phyloP scores from a whole-genome alignment of 345 rosid genomes.

The Pistacia atlantica region DNA sequence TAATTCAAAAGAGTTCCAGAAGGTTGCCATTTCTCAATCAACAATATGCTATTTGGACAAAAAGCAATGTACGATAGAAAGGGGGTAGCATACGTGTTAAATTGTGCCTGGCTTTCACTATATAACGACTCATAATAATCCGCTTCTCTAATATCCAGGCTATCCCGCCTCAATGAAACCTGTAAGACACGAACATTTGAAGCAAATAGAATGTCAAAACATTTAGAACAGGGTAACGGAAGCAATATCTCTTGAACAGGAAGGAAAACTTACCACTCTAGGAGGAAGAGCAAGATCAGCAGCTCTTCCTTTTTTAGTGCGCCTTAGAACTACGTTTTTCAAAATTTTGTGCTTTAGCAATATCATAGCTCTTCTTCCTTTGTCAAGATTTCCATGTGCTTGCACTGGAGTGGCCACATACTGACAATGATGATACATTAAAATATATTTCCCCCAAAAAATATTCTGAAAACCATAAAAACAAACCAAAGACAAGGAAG shows the following conservation, averaged over 20 bases:
- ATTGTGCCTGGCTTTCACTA: constrained; percentile 84
- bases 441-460: constrained; percentile 13
- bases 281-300: constrained; percentile 99
- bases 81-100: constrained; percentile 66
- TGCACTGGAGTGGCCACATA: constrained; percentile 78
- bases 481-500: constrained; percentile 3
- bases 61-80: constrained; percentile 20
- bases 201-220: constrained; percentile 6
- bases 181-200: constrained; percentile 29
- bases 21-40: background rate
- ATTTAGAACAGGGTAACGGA: constrained; percentile 7
- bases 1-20: background rate
- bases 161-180: constrained; percentile 84
- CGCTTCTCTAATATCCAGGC: constrained; percentile 75
- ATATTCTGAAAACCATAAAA: background rate
- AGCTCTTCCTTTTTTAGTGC: constrained; percentile 94
- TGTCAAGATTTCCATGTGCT: constrained; percentile 39
- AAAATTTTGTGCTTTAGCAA: constrained; percentile 84
- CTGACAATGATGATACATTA: constrained; percentile 36
- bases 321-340: constrained; percentile 69
- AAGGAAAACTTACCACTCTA: constrained; percentile 57
- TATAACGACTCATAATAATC: constrained; percentile 87
- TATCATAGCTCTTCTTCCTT: constrained; percentile 81
- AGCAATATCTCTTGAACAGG: background rate
- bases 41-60: constrained; percentile 4